Evolutionary conservation across 345 rosid species (phyloP).

Genomic region (Geranium brycei): DNA sequence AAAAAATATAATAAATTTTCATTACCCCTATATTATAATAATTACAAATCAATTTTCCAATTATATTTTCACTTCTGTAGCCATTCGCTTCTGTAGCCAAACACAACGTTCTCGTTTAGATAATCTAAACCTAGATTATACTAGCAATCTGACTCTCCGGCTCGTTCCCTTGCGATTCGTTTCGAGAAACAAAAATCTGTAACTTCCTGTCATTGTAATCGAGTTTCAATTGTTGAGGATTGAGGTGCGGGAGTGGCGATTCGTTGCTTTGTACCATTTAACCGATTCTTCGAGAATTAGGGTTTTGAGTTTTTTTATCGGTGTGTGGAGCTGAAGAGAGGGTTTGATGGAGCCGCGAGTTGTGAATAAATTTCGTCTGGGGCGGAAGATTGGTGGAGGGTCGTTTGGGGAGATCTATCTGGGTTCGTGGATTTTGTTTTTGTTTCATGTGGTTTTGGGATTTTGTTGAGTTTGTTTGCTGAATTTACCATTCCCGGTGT

Average conservation of each 20-base stretch:
- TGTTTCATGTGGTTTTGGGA: neutral
- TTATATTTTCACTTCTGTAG: too few species aligned
- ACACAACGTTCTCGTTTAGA: neutral
- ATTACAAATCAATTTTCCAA: too few species aligned
- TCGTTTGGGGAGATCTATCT: constrained; percentile 97
- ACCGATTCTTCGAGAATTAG: neutral
- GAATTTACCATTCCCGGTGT: neutral
- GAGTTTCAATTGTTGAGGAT: neutral
- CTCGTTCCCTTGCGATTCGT: too few species aligned
- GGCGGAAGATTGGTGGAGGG: constrained; percentile 93
- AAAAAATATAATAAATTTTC: too few species aligned
- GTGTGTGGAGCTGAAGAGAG: neutral
- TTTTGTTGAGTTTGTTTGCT: neutral
- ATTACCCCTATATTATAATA: too few species aligned
- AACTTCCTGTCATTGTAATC: too few species aligned
- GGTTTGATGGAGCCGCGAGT: constrained; percentile 67
- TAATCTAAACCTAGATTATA: neutral
- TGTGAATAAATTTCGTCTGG: constrained; percentile 79
- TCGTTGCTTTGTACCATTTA: neutral
- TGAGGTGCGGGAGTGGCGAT: neutral
- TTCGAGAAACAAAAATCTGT: too few species aligned
- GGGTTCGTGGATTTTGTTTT: constrained; percentile 32
- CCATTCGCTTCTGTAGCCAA: too few species aligned
- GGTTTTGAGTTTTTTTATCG: neutral
- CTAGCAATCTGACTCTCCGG: too few species aligned